Evolutionary conservation across 139 green algal genomes (phyloP), one percentile per base, ranked within the genome.

Genomic region (Gonium pectorale): DNA sequence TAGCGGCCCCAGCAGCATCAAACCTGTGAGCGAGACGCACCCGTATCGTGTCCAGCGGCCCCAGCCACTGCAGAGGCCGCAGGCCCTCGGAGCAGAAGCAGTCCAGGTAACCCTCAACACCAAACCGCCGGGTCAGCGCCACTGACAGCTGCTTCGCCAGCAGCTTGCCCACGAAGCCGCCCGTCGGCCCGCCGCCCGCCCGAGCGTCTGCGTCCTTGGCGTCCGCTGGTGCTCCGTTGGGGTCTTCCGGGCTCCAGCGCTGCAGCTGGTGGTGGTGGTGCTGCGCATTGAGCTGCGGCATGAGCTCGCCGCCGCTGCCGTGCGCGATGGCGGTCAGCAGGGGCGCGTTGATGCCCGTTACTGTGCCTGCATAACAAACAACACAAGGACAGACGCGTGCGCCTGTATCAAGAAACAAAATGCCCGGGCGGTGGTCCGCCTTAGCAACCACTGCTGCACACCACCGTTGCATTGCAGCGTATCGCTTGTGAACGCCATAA

Each of bases 61-160:
- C 78, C 63, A 84, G 27, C 78, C 78, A 84, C 44, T 84, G 78
- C 62, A 74, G 22, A n/a, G 75, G 44, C 63, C 78, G 31, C 63
- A 84, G 60, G 31, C 62, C 78, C 63, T 74, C 78, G 27, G 44
- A 67, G 78, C 78, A 84, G 78, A 56, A 84, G 78, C 78, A 84
- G 78, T 84, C 78, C 62, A 84, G 31, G 33, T 44, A 31, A 24
- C 78, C 78, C 22, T 66, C 62, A 44, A 75, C 8, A 21, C 78
- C 78, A 5, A 37, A 84, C n/a, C 62, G 60, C 29, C 77, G 77
- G 11, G 4, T 52, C 41, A 83, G 60, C 29, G 43, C 31, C 43
- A 21, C 77, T 0, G 15, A 6, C 77, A 83, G 77, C 77, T 73
- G 60, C 40, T 43, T 43, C 0, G 41, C 27, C 77, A 83, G 62